A percentile compares a stretch with the other conserved stretches of the same genome.
phyloP scores from a whole-genome alignment of 331 rosid species.

The Erythrophleum ivorense region DNA sequence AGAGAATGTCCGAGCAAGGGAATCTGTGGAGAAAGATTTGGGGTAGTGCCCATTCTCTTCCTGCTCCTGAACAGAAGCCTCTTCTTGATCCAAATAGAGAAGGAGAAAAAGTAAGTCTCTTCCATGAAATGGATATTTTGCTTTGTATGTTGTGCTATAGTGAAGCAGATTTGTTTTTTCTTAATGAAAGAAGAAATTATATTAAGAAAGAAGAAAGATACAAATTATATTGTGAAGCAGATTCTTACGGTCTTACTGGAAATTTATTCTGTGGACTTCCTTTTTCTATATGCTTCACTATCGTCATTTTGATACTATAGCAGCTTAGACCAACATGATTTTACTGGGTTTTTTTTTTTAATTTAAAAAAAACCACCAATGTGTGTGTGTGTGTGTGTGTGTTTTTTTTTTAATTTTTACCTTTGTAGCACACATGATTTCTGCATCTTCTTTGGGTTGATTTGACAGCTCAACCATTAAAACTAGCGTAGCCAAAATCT shows the following conservation, averaged over 20 bases:
- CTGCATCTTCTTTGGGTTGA: slow-evolving; percentile 22
- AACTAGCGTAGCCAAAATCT: neutral
- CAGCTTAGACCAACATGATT: slow-evolving; percentile 16
- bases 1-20: slow-evolving; percentile 98
- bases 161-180: neutral
- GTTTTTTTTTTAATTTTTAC: neutral
- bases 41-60: slow-evolving; percentile 70
- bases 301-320: neutral
- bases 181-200: neutral
- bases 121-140: slow-evolving; percentile 21
- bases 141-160: slow-evolving; percentile 18
- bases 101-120: slow-evolving; percentile 81
- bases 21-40: slow-evolving; percentile 90
- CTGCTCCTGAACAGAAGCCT: slow-evolving; percentile 90
- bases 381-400: neutral
- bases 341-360: neutral
- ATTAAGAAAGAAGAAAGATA: neutral
- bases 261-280: neutral
- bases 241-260: slow-evolving; percentile 21
- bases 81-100: slow-evolving; percentile 93
- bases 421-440: neutral
- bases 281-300: neutral
- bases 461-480: neutral
- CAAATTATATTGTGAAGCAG: neutral
- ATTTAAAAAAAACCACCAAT: neutral